Evolutionary conservation across 1,284 basidiomycete genomes (phyloP), one percentile per base, ranked within the genome.

Genomic region (Papiliotrema laurentii): DNA sequence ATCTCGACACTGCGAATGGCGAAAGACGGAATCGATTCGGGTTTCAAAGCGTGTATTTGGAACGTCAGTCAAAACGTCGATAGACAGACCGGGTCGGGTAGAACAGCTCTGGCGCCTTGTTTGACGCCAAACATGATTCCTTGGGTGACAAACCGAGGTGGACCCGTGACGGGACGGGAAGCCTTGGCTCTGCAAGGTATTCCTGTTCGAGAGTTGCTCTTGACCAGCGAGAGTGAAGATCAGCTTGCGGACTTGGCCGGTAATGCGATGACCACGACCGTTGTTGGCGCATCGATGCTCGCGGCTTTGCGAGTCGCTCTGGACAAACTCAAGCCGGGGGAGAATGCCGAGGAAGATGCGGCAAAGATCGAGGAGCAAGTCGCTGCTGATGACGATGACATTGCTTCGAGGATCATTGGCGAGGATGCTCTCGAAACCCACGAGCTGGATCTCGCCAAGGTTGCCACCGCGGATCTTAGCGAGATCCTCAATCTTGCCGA

Each of bases 11-110:
- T 97, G 33, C 85, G 91, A 27, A 83, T 85, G 51, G 88, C 90
- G 1, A 82, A 81, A 54, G 80, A 84, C 43, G 89, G 87, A 1
- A 77, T 88, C 27, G 91, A 93, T 62, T 83, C 90, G 1, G 84
- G 82, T 0, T 91, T 83, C 73, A 92, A 93, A 68, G 91, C 88
- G 81, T 91, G 85, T 73, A 87, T 96, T 1, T 97, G 92, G 93
- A 97, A 97, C 71, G 79, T 97, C n/a, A 93, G 89, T 4, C 92
- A 97, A 71, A 97, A 97, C 59, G 93, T 97, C 26, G 89, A 92
- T 70, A 83, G 91, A 14, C 87, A 87, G 36, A 89, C 85, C 34
- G 87, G 87, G 4, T 85, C 87, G 0, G 83, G 80, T 51, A 84
- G 84, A 68, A 78, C 84, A 1, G 92, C 91, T 7, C 87, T 94